Evolutionary conservation across 2,329 filamentous ascomycete genomes (phyloP).

Genomic region (Trichoderma aggressivum): DNA sequence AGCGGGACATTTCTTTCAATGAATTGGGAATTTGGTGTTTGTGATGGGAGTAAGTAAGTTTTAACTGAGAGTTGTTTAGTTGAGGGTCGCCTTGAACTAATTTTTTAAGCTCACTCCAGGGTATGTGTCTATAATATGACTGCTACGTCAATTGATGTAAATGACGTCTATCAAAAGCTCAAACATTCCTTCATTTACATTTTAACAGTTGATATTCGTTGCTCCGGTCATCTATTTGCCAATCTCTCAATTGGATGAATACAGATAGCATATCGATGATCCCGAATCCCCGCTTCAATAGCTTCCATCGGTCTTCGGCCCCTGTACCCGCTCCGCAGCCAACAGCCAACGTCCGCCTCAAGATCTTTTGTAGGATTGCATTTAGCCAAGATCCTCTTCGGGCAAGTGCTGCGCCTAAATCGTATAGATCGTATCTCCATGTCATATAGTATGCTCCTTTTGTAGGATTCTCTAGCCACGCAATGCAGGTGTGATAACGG

Average conservation of each 20-base stretch:
- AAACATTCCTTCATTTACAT: not conserved
- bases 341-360: not conserved
- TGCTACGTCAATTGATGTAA: not conserved
- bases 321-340: not conserved
- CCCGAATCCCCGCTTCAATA: not conserved
- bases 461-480: not conserved
- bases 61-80: not conserved
- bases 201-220: not conserved
- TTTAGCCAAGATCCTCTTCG: conserved; percentile 8
- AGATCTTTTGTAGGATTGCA: not conserved
- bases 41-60: not conserved
- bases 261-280: not conserved
- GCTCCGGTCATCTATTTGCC: not conserved
- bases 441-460: not conserved
- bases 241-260: not conserved
- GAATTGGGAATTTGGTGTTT: not conserved
- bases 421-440: not conserved
- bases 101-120: not conserved
- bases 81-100: not conserved
- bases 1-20: conserved; percentile 2
- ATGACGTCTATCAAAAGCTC: not conserved
- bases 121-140: not conserved
- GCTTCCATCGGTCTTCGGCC: not conserved
- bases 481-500: not conserved
- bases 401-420: not conserved